Percentiles rank a stretch among this genome's conserved stretches.
Conservation (phyloP, 2,329 filamentous ascomycete genomes). For the Akanthomyces dipterigenus region DNA sequence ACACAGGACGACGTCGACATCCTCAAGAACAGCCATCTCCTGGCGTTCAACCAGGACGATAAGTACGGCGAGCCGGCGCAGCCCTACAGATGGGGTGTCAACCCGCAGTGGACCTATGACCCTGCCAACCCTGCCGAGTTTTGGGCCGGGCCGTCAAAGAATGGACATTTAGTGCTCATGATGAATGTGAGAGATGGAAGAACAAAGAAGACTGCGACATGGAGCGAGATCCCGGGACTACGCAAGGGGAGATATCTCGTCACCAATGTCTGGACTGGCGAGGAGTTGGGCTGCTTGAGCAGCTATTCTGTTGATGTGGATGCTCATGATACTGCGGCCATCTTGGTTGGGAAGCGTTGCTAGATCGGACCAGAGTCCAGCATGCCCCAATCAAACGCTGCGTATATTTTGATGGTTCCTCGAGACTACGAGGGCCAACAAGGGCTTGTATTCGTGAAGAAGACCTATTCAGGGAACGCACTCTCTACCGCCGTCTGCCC, state of each 20-base stretch:
- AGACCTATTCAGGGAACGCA: neutral
- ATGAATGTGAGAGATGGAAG: conserved; percentile 35
- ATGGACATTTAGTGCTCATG: conserved; percentile 40
- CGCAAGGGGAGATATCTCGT: conserved; percentile 28
- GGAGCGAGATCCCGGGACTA: conserved; percentile 37
- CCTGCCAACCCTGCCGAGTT: conserved; percentile 40
- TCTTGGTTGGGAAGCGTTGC: conserved; percentile 14
- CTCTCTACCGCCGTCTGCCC: neutral
- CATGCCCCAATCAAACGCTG: no score
- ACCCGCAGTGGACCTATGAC: conserved; percentile 44
- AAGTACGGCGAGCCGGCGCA: conserved; percentile 33
- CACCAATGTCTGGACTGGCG: conserved; percentile 39
- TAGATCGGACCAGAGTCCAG: neutral
- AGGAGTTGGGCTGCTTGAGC: conserved; percentile 30
- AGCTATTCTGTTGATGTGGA: conserved; percentile 23
- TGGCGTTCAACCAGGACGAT: conserved; percentile 41
- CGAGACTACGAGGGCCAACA: no score
- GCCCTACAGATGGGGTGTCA: conserved; percentile 43
- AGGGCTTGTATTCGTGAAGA: neutral
- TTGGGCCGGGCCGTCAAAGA: conserved; percentile 37
- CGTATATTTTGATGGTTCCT: no score
- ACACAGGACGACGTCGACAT: conserved; percentile 30
- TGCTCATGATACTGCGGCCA: conserved; percentile 29
- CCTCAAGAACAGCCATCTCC: conserved; percentile 33
- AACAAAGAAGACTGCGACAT: conserved; percentile 30